Evolutionary conservation across 2,329 filamentous ascomycete species (phyloP).

Genomic region (Fusarium sp.): DNA sequence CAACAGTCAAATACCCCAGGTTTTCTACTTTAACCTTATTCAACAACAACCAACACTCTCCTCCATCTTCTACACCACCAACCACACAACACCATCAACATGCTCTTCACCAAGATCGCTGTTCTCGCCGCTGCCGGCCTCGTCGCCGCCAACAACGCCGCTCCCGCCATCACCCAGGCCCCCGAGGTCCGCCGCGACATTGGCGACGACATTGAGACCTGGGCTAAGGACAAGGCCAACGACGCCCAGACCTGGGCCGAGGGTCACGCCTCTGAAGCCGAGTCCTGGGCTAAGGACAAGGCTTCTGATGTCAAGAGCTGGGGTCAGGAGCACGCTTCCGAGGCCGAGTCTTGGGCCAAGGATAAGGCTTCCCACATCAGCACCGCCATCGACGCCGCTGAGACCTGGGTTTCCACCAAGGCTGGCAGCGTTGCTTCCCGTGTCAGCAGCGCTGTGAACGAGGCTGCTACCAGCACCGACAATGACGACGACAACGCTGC

Average conservation of each 20-base stretch:
- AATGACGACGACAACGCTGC: constrained; percentile 35
- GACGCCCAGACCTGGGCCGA: constrained; percentile 22
- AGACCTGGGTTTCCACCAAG: constrained; percentile 16
- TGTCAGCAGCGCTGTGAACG: constrained; percentile 18
- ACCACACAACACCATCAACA: constrained; percentile 15
- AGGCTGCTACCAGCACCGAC: constrained; percentile 20
- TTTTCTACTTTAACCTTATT: background rate
- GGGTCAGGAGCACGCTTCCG: constrained; percentile 9
- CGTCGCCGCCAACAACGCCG: constrained; percentile 27
- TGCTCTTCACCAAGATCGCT: constrained; percentile 42
- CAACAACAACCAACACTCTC: background rate
- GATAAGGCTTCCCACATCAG: constrained; percentile 9
- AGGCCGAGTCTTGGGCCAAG: constrained; percentile 6
- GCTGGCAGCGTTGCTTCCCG: constrained; percentile 16
- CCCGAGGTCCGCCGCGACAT: constrained; percentile 32
- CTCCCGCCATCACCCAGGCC: constrained; percentile 25
- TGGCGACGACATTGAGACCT: constrained; percentile 31
- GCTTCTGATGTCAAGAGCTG: constrained; percentile 7
- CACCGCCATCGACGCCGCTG: constrained; percentile 10
- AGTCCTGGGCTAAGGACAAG: constrained; percentile 20
- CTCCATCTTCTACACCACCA: background rate
- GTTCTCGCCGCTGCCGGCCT: constrained; percentile 38
- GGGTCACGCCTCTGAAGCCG: constrained; percentile 13
- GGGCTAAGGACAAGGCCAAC: constrained; percentile 19
- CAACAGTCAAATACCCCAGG: background rate